These are phyloP conservation scores for Trichosanthes truncata DNA, from an alignment of 306 rosid species.

Conservation along the genomic window DNA sequence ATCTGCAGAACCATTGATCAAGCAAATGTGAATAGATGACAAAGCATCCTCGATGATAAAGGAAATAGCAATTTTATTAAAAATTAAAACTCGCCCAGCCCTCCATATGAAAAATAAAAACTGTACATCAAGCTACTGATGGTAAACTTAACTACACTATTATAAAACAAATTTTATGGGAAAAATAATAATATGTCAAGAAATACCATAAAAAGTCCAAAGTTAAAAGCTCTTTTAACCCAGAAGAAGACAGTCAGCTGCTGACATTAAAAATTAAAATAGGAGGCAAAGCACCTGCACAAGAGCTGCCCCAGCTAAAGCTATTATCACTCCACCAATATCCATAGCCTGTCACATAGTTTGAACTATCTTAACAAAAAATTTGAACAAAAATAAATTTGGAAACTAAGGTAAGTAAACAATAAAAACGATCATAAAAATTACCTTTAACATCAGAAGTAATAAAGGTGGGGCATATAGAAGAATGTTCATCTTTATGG, in stretches of 20 bases:
- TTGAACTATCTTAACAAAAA: constrained; percentile 15
- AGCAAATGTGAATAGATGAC: constrained; percentile 22
- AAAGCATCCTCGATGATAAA: not conserved
- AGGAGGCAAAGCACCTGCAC: constrained; percentile 58
- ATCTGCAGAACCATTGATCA: constrained; percentile 58
- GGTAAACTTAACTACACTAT: constrained; percentile 17
- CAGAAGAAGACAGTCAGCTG: not conserved
- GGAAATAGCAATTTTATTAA: not conserved
- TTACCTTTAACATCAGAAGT: constrained; percentile 85
- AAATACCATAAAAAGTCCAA: not conserved
- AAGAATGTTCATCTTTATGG: constrained; percentile 92
- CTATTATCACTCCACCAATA: constrained; percentile 50
- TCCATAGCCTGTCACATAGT: constrained; percentile 50
- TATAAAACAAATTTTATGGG: constrained; percentile 15
- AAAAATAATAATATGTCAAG: constrained; percentile 8
- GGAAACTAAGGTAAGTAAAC: not conserved
- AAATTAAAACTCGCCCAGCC: constrained; percentile 56
- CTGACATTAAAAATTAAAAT: not conserved
- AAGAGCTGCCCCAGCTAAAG: constrained; percentile 79
- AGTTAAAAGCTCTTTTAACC: constrained; percentile 1
- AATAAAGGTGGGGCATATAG: constrained; percentile 84
- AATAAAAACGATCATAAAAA: not conserved
- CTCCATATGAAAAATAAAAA: constrained; percentile 15
- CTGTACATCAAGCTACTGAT: constrained; percentile 21
- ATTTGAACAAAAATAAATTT: not conserved